These are phyloP conservation scores for Fusarium transvaalense DNA, from an alignment of 2,329 filamentous ascomycete species.

Conservation along the genomic window DNA sequence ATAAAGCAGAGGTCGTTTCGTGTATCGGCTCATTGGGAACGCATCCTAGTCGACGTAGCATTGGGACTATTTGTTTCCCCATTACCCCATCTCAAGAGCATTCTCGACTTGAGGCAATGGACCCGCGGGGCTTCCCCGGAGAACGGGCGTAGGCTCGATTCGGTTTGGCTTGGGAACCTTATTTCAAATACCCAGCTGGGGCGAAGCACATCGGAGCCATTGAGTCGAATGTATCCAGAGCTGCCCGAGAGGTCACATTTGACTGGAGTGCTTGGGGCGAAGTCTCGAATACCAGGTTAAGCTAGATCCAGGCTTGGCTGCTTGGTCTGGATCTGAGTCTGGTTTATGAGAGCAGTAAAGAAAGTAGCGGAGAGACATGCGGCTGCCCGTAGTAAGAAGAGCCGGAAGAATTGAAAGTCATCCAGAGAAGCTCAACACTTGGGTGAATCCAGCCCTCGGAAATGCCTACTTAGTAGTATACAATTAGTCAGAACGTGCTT, in stretches of 20 bases:
- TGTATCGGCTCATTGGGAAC: not conserved
- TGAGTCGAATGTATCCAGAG: slow-evolving; percentile 1
- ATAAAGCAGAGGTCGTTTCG: slow-evolving; percentile 1
- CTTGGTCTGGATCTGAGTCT: slow-evolving; percentile 6
- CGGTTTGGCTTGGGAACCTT: slow-evolving; percentile 42
- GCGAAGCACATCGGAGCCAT: slow-evolving; percentile 28
- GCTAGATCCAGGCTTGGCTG: slow-evolving; percentile 24
- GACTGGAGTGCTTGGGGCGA: slow-evolving; percentile 16
- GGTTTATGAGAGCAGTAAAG: slow-evolving; percentile 5
- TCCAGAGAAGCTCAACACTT: not conserved
- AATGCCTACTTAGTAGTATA: not conserved
- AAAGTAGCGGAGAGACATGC: slow-evolving; percentile 5
- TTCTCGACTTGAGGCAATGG: slow-evolving; percentile 21
- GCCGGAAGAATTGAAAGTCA: not conserved
- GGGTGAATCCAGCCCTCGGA: not conserved
- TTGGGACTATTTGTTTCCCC: slow-evolving; percentile 6
- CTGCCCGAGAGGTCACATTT: slow-evolving; percentile 10
- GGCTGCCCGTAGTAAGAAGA: too few relatives aligned
- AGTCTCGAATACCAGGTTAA: slow-evolving; percentile 15
- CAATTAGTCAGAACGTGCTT: not conserved
- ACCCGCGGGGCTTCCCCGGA: slow-evolving; percentile 13
- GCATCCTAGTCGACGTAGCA: not conserved
- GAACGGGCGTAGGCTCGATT: slow-evolving; percentile 27
- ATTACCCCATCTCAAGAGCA: slow-evolving; percentile 8
- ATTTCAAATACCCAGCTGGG: slow-evolving; percentile 35